A percentile compares a stretch with the other conserved stretches of the same genome.
Conservation (phyloP, 2,329 filamentous ascomycete species). For the Teratosphaeria pseudoeucalypti region DNA sequence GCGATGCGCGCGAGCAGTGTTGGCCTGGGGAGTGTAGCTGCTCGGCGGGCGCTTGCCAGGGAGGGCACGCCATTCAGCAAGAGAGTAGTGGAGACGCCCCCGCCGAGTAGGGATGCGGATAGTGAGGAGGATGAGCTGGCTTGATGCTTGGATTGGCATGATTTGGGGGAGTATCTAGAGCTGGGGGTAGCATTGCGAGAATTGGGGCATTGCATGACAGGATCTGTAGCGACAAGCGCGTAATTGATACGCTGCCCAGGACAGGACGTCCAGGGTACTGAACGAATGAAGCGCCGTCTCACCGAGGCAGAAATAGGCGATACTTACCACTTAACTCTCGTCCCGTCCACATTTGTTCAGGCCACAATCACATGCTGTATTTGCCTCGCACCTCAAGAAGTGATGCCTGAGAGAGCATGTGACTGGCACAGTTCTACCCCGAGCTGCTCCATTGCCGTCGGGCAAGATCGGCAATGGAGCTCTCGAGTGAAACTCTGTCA, state of each 20-base stretch:
- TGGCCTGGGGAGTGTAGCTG: neutral
- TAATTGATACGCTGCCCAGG: neutral
- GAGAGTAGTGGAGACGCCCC: neutral
- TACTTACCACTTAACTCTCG: too few relatives aligned
- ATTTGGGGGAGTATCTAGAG: neutral
- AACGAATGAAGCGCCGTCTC: neutral
- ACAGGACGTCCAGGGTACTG: neutral
- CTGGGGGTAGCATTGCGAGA: neutral
- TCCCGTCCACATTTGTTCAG: too few relatives aligned
- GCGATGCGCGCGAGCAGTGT: neutral
- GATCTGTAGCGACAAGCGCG: neutral
- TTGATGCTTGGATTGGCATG: neutral
- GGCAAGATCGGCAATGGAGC: neutral
- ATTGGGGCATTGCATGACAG: neutral
- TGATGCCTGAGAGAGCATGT: neutral
- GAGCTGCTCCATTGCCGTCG: neutral
- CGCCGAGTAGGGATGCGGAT: constrained; percentile 1
- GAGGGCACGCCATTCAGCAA: neutral
- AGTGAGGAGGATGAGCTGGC: constrained; percentile 10
- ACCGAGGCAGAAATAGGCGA: neutral
- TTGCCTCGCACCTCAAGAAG: neutral
- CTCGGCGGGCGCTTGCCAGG: neutral
- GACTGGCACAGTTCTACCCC: neutral
- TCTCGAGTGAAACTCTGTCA: neutral
- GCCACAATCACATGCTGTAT: too few relatives aligned